phyloP scores from a whole-genome alignment of 768 basidiomycete genomes.

The Dentipellis sp. region DNA sequence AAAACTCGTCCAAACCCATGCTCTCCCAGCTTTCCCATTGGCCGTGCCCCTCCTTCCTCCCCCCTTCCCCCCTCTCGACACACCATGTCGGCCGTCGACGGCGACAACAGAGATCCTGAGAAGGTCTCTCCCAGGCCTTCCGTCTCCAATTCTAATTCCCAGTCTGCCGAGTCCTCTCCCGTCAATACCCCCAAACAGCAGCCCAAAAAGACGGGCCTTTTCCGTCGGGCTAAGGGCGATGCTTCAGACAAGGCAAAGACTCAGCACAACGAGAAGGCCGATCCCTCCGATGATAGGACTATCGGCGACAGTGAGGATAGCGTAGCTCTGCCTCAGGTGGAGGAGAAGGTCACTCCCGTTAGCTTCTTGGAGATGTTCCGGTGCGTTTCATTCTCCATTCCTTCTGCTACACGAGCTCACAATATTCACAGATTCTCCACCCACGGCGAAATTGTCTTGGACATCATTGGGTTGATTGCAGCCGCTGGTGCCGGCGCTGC shows the following conservation, averaged over 20 bases:
- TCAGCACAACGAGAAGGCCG: background rate
- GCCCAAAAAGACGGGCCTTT: background rate
- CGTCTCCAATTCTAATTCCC: background rate
- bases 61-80: background rate
- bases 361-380: slow-evolving; percentile 20
- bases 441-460: background rate
- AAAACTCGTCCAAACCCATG: background rate
- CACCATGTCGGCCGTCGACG: background rate
- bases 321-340: background rate
- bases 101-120: background rate
- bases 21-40: background rate
- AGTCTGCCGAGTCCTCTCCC: background rate
- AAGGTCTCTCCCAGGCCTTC: background rate
- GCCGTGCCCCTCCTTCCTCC: background rate
- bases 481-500: background rate
- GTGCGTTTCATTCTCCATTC: background rate
- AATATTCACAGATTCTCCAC: background rate
- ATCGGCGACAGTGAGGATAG: background rate
- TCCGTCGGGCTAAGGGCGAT: background rate
- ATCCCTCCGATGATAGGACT: background rate
- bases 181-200: background rate
- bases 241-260: background rate
- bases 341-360: slow-evolving; percentile 17
- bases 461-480: background rate
- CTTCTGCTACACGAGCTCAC: background rate